Evolutionary conservation across 306 rosid genomes (phyloP).

Genomic region (Herpetospermum pedunculosum): DNA sequence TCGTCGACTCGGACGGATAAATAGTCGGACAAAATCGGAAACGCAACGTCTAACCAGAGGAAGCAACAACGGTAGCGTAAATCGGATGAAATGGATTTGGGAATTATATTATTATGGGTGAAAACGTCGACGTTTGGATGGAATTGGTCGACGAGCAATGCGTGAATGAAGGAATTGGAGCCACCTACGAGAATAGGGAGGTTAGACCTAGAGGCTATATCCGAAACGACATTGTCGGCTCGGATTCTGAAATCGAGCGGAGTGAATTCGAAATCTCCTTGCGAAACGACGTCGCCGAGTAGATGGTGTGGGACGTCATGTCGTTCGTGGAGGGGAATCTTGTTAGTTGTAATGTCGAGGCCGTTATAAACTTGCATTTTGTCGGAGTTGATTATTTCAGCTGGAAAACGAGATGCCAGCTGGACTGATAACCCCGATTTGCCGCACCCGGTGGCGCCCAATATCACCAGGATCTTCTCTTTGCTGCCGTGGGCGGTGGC

Average conservation of each 20-base stretch:
- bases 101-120: no score
- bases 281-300: background rate
- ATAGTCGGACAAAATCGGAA: background rate
- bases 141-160: background rate
- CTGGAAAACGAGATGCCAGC: background rate
- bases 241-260: background rate
- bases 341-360: background rate
- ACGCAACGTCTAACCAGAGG: background rate
- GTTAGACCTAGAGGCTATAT: background rate
- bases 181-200: conserved; percentile 1
- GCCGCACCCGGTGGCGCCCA: conserved; percentile 7
- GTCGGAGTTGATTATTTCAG: conserved; percentile 1
- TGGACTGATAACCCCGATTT: conserved; percentile 1
- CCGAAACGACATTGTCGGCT: background rate
- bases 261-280: background rate
- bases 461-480: background rate
- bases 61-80: conserved; percentile 2
- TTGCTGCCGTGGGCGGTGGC: background rate
- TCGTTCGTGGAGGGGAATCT: conserved; percentile 4
- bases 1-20: background rate
- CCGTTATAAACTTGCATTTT: background rate
- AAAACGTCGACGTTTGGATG: background rate
- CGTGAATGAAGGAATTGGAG: conserved; percentile 4
- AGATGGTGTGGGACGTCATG: background rate
- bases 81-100: background rate